Evolutionary conservation across 2,329 filamentous ascomycete species (phyloP).

Genomic region (Bisporella sp.): DNA sequence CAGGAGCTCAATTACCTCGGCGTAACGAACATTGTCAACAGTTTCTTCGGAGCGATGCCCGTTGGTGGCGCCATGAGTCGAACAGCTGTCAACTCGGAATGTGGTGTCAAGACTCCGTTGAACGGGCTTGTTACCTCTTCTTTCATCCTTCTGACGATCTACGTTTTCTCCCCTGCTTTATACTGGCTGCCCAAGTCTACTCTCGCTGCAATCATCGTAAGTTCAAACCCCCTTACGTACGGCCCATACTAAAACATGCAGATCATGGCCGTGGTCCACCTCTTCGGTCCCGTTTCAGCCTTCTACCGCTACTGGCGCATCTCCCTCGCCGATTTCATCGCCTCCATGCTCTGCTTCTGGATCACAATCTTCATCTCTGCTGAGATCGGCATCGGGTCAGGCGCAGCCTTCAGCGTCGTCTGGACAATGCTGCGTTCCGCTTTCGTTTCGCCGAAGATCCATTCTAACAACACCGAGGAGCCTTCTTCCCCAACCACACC

Average conservation of each 20-base stretch:
- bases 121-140: slow-evolving; percentile 54
- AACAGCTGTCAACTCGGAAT: slow-evolving; percentile 60
- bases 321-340: slow-evolving; percentile 57
- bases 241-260: neutral
- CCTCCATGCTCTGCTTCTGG: slow-evolving; percentile 58
- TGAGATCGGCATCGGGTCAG: slow-evolving; percentile 40
- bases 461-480: slow-evolving; percentile 4
- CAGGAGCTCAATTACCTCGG: slow-evolving; percentile 61
- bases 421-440: slow-evolving; percentile 8
- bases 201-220: slow-evolving; percentile 52
- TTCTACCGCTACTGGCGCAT: slow-evolving; percentile 45
- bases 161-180: slow-evolving; percentile 50
- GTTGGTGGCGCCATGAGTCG: slow-evolving; percentile 61
- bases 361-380: slow-evolving; percentile 56
- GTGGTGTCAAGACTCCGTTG: slow-evolving; percentile 53
- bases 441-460: slow-evolving; percentile 5
- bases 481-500: neutral
- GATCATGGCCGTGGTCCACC: slow-evolving; percentile 56
- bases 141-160: slow-evolving; percentile 55
- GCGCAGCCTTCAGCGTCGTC: slow-evolving; percentile 4
- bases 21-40: slow-evolving; percentile 55
- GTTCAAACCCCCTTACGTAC: neutral
- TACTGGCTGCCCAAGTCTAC: slow-evolving; percentile 65
- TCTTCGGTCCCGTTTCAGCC: slow-evolving; percentile 49
- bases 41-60: slow-evolving; percentile 57